These are phyloP conservation scores for Corymbia maculata DNA, from an alignment of 345 rosid genomes.

Conservation along the genomic window DNA sequence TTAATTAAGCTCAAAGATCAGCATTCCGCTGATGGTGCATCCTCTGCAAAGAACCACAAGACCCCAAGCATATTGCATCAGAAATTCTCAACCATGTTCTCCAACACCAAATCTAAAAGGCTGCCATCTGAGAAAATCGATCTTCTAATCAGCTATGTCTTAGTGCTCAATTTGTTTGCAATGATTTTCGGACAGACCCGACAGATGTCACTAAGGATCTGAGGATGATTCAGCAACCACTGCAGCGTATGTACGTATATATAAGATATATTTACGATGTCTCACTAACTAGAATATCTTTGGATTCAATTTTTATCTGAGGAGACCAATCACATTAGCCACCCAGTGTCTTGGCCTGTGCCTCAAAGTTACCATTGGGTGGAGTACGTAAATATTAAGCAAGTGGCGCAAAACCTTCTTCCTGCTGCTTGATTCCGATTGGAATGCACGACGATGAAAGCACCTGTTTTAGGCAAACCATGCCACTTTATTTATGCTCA, in stretches of 20 bases:
- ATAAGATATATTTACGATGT: too few species aligned
- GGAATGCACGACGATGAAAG: background rate
- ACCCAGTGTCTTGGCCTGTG: background rate
- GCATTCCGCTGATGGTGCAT: slow-evolving; percentile 34
- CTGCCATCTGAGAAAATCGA: slow-evolving; percentile 35
- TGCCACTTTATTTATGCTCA: background rate
- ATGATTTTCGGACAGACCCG: slow-evolving; percentile 47
- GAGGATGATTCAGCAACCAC: slow-evolving; percentile 24
- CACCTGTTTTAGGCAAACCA: background rate
- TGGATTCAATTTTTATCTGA: background rate
- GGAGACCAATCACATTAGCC: background rate
- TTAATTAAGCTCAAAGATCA: slow-evolving; percentile 69
- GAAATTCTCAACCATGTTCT: slow-evolving; percentile 40
- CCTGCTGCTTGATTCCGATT: rapidly evolving
- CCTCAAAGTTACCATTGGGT: background rate
- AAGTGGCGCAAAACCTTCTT: background rate
- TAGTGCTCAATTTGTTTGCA: slow-evolving; percentile 70
- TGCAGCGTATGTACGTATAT: slow-evolving; percentile 1
- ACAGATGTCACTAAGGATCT: slow-evolving; percentile 69
- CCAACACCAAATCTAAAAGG: slow-evolving; percentile 20
- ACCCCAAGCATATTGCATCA: slow-evolving; percentile 42
- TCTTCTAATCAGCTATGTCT: slow-evolving; percentile 64
- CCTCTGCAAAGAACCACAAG: slow-evolving; percentile 42
- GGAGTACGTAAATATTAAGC: background rate
- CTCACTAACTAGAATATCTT: background rate